These are phyloP conservation scores for Penicillium psychrofluorescens DNA, from an alignment of 495 filamentous ascomycete species.

Conservation along the genomic window DNA sequence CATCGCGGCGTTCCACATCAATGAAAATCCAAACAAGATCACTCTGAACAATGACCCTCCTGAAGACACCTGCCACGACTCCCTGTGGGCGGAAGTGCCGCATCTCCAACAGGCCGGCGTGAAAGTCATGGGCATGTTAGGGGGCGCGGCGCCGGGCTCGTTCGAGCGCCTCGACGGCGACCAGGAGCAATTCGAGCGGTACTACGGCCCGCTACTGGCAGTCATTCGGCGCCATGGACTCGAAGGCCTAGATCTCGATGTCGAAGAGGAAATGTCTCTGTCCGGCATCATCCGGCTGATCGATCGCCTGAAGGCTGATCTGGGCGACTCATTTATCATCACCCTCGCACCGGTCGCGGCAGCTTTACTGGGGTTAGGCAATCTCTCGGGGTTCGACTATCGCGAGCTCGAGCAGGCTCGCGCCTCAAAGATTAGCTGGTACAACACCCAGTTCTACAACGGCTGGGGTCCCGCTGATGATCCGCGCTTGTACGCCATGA, in stretches of 20 bases:
- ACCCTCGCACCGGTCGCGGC: slow-evolving; percentile 74
- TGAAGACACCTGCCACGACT: slow-evolving; percentile 44
- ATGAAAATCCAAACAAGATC: slow-evolving; percentile 49
- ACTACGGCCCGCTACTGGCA: slow-evolving; percentile 57
- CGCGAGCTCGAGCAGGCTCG: slow-evolving; percentile 54
- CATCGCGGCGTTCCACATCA: slow-evolving; percentile 74
- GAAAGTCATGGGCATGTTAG: slow-evolving; percentile 74
- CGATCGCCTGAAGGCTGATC: slow-evolving; percentile 61
- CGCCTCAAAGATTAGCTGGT: slow-evolving; percentile 64
- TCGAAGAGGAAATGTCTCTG: slow-evolving; percentile 72
- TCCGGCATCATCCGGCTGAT: slow-evolving; percentile 64
- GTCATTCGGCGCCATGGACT: slow-evolving; percentile 50
- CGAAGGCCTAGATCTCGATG: slow-evolving; percentile 75
- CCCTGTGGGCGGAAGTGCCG: slow-evolving; percentile 65
- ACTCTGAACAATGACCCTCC: slow-evolving; percentile 72
- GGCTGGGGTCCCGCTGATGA: slow-evolving; percentile 63
- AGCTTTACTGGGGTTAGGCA: slow-evolving; percentile 50
- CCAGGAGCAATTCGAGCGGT: slow-evolving; percentile 51
- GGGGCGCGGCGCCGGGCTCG: slow-evolving; percentile 67
- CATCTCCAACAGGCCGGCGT: slow-evolving; percentile 56
- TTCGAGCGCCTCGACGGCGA: slow-evolving; percentile 58
- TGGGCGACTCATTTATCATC: slow-evolving; percentile 64
- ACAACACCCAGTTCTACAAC: slow-evolving; percentile 82
- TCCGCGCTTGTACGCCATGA: slow-evolving; percentile 53
- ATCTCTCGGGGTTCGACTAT: slow-evolving; percentile 75